A percentile compares a stretch with the other conserved stretches of the same genome.
Conservation (phyloP, 805 yeast genomes). For the Cyberlindnera japonica region DNA sequence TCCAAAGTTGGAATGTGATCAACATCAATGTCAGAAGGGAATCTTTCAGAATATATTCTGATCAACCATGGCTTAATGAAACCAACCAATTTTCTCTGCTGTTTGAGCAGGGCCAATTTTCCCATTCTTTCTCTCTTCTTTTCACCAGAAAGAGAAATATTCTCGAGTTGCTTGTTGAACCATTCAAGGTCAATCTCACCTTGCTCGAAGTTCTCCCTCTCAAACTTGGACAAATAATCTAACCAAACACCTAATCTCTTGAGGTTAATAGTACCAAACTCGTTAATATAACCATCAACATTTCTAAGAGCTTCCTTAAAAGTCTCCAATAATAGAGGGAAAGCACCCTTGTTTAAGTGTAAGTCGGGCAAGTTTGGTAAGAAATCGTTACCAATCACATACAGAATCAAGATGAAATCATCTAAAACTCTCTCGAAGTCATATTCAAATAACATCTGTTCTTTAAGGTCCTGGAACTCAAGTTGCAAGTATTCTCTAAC, state of each 20-base stretch:
- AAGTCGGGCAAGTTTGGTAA: conserved; percentile 94
- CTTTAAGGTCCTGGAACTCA: conserved; percentile 73
- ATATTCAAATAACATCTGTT: conserved; percentile 58
- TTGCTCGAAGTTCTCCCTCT: conserved; percentile 79
- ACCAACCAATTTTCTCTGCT: conserved; percentile 73
- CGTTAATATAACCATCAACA: conserved; percentile 81
- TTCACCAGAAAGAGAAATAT: conserved; percentile 70
- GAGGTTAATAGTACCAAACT: conserved; percentile 77
- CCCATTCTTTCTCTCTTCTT: conserved; percentile 64
- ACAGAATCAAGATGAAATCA: conserved; percentile 88
- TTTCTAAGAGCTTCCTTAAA: conserved; percentile 76
- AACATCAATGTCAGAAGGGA: conserved; percentile 27
- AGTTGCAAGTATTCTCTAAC: conserved; percentile 87
- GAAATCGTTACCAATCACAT: conserved; percentile 97
- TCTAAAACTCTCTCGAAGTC: conserved; percentile 87
- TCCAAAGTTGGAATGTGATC: conserved; percentile 39
- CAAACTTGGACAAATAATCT: conserved; percentile 71
- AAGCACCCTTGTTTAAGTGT: conserved; percentile 91
- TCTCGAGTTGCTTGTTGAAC: conserved; percentile 84
- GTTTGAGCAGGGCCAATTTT: conserved; percentile 58
- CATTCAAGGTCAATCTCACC: conserved; percentile 83
- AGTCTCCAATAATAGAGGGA: conserved; percentile 85
- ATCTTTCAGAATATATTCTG: conserved; percentile 30
- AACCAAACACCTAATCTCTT: conserved; percentile 72
- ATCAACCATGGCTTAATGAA: conserved; percentile 45